A percentile compares a stretch with the other conserved stretches of the same genome.
phyloP scores from a whole-genome alignment of 371 early-diverging fungal genomes.

The Apophysomyces trapeziformis region DNA sequence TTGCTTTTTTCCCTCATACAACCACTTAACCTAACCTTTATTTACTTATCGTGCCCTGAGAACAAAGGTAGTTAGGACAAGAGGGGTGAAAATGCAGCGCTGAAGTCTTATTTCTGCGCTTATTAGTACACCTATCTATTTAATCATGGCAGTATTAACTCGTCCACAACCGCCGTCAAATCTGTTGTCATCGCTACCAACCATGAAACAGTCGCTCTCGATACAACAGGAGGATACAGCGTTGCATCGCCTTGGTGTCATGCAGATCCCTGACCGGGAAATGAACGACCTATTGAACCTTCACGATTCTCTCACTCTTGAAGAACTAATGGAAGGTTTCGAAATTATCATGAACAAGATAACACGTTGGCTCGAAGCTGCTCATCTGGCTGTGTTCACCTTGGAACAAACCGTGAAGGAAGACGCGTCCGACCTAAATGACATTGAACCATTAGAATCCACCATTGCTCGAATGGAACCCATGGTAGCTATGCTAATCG shows the following conservation, averaged over 20 bases:
- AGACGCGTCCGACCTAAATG: slow-evolving; percentile 18
- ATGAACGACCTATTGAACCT: slow-evolving; percentile 19
- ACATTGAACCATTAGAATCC: slow-evolving; percentile 24
- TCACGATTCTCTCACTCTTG: slow-evolving; percentile 19
- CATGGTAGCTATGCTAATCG: slow-evolving; percentile 22
- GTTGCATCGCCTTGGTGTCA: neutral
- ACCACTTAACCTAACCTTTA: neutral
- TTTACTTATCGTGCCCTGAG: neutral
- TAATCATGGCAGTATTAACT: slow-evolving; percentile 8
- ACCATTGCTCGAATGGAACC: slow-evolving; percentile 26
- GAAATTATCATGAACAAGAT: slow-evolving; percentile 28
- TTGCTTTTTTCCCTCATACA: neutral
- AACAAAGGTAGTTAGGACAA: neutral
- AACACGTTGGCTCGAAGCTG: slow-evolving; percentile 39
- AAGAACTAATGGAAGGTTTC: slow-evolving; percentile 19
- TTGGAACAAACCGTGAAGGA: slow-evolving; percentile 43
- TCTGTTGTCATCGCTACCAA: neutral
- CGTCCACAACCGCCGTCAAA: slow-evolving; percentile 3
- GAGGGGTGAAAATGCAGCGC: neutral
- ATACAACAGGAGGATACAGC: slow-evolving; percentile 8
- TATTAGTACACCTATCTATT: slow-evolving; percentile 3
- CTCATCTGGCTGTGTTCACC: slow-evolving; percentile 44
- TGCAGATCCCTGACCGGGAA: slow-evolving; percentile 28
- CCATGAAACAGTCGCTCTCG: slow-evolving; percentile 4
- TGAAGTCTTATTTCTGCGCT: neutral